Conservation (phyloP, 2,329 filamentous ascomycete genomes). For the Ascochyta lentis region DNA sequence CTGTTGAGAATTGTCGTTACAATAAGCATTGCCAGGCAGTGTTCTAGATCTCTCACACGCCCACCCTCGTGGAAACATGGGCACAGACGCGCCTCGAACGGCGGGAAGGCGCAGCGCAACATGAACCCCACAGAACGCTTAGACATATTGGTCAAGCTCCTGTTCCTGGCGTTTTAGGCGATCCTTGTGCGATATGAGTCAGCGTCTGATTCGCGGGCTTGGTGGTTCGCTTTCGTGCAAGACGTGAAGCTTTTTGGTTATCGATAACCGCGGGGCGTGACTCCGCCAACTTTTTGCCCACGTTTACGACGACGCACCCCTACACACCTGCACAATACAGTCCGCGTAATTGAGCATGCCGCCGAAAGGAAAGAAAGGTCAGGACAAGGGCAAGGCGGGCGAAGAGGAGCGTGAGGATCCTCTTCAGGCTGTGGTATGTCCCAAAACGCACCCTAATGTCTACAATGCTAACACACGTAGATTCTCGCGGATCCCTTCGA, state of each 20-base stretch:
- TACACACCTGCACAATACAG: neutral
- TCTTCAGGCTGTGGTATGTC: conserved; percentile 67
- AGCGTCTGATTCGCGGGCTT: conserved; percentile 12
- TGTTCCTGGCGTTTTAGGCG: conserved; percentile 12
- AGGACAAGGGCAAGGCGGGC: conserved; percentile 48
- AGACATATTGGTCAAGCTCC: conserved; percentile 10
- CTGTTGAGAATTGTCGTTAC: conserved; percentile 35
- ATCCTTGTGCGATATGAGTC: conserved; percentile 19
- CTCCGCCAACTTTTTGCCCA: conserved; percentile 16
- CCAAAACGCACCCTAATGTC: conserved; percentile 6
- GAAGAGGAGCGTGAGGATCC: conserved; percentile 68
- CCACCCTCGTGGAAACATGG: conserved; percentile 26
- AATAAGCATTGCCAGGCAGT: conserved; percentile 44
- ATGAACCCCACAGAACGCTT: conserved; percentile 19
- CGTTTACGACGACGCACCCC: neutral
- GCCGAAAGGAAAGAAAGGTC: conserved; percentile 56
- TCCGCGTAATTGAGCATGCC: conserved; percentile 48
- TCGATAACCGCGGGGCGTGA: conserved; percentile 20
- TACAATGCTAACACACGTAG: conserved; percentile 53
- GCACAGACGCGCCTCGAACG: conserved; percentile 17
- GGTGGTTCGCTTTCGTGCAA: conserved; percentile 8
- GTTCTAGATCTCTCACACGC: conserved; percentile 37
- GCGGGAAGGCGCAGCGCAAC: conserved; percentile 18
- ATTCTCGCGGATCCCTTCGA: conserved; percentile 95
- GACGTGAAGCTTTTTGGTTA: conserved; percentile 13